Percentiles rank a stretch among this genome's conserved stretches.
phyloP scores from a whole-genome alignment of 78 protist species.

The Planoprotostelium fungivorum region DNA sequence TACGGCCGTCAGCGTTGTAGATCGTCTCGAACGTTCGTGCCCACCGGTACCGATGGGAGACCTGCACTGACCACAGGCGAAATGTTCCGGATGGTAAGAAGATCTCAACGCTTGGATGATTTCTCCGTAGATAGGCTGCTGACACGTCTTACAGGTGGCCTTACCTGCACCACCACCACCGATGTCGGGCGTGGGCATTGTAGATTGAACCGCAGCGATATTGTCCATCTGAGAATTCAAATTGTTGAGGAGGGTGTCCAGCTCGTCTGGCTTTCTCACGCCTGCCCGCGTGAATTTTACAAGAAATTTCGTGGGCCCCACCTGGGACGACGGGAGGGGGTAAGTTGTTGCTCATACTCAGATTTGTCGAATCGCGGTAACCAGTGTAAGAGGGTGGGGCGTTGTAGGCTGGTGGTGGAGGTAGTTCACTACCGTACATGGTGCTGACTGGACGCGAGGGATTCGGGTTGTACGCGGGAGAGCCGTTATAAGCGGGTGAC shows the following conservation, averaged over 20 bases:
- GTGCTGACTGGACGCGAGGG: background rate
- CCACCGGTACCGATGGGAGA: slow-evolving; percentile 55
- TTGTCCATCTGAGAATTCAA: slow-evolving; percentile 38
- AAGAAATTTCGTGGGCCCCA: background rate
- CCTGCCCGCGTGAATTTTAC: no score
- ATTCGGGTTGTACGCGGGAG: no score
- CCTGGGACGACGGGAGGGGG: background rate
- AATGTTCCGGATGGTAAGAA: slow-evolving; percentile 68
- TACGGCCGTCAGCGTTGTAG: background rate
- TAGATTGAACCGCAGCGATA: slow-evolving; percentile 16
- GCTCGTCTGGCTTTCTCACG: slow-evolving; percentile 43
- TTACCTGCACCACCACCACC: slow-evolving; percentile 4
- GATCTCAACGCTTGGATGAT: slow-evolving; percentile 63
- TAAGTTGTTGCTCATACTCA: background rate
- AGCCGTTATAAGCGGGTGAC: background rate
- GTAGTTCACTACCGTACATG: slow-evolving; percentile 16
- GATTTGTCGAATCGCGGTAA: background rate
- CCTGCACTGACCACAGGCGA: slow-evolving; percentile 44
- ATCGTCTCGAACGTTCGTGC: background rate
- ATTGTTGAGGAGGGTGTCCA: slow-evolving; percentile 48
- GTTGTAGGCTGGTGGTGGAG: background rate
- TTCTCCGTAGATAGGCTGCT: slow-evolving; percentile 65
- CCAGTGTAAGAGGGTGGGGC: background rate
- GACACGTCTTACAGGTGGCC: slow-evolving; percentile 47
- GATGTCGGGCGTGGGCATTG: slow-evolving; percentile 26